Conservation (phyloP, 495 filamentous ascomycete genomes). For the Chaetomidium leptoderma region DNA sequence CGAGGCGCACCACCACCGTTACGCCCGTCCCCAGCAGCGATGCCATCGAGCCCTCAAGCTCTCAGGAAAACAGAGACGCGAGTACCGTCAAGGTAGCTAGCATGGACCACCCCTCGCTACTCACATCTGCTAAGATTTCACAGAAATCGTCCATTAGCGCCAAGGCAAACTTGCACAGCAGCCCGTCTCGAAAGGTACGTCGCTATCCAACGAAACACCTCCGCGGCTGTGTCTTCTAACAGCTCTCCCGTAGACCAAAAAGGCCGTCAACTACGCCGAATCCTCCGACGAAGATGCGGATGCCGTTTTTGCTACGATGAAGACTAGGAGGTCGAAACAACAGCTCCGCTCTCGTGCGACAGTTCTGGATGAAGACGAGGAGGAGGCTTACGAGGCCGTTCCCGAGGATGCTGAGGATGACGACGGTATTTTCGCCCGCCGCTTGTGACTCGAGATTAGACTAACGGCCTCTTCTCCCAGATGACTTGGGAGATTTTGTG, state of each 20-base stretch:
- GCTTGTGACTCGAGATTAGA: conserved; percentile 8
- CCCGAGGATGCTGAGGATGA: conserved; percentile 57
- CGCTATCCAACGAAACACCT: neutral
- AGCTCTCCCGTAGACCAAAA: conserved; percentile 44
- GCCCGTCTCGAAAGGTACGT: conserved; percentile 58
- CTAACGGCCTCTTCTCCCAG: conserved; percentile 33
- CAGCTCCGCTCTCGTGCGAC: conserved; percentile 33
- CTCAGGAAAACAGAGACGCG: conserved; percentile 48
- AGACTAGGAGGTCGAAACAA: conserved; percentile 30
- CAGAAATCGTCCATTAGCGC: conserved; percentile 29
- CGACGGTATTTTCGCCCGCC: conserved; percentile 35
- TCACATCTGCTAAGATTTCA: conserved; percentile 37
- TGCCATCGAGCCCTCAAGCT: conserved; percentile 52
- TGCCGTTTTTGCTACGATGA: conserved; percentile 50
- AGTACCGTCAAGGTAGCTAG: conserved; percentile 44
- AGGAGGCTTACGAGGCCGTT: conserved; percentile 61
- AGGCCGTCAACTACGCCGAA: conserved; percentile 62
- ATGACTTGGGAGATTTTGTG: conserved; percentile 77
- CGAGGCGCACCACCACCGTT: conserved; percentile 44
- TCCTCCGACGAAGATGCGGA: conserved; percentile 60
- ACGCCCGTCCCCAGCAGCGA: conserved; percentile 85
- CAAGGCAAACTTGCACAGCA: conserved; percentile 40
- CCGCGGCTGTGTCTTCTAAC: neutral
- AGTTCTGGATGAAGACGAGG: conserved; percentile 50
- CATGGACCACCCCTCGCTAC: conserved; percentile 35